Evolutionary conservation across 2,329 filamentous ascomycete genomes (phyloP).

Genomic region (Fusarium buharicum): DNA sequence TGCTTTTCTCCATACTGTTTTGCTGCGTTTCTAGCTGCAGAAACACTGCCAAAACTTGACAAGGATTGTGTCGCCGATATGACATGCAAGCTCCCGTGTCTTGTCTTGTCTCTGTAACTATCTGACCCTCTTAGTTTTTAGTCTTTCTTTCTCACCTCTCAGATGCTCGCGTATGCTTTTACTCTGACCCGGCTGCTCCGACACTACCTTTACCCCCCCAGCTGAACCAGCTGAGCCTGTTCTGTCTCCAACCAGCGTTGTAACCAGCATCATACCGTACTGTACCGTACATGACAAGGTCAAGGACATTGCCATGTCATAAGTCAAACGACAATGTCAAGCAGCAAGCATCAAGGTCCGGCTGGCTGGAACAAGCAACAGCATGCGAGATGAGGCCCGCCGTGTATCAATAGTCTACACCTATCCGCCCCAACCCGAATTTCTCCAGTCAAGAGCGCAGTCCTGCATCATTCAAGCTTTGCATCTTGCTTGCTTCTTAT

Average conservation of each 20-base stretch:
- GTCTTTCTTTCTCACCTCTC: conserved; percentile 26
- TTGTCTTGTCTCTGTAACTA: conserved; percentile 24
- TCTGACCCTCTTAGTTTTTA: no score
- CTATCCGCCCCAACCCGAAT: conserved; percentile 41
- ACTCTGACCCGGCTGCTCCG: conserved; percentile 19
- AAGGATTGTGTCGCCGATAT: conserved; percentile 27
- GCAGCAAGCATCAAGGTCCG: conserved; percentile 23
- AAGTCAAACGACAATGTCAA: conserved; percentile 31
- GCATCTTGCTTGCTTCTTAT: conserved; percentile 43
- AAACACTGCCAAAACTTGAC: conserved; percentile 12
- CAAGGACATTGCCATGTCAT: conserved; percentile 25
- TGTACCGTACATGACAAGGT: conserved; percentile 8
- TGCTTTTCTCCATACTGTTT: conserved; percentile 33
- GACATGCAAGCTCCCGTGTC: conserved; percentile 42
- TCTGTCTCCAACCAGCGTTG: conserved; percentile 34
- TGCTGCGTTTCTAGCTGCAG: conserved; percentile 12
- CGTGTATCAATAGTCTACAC: conserved; percentile 38
- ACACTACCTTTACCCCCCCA: conserved; percentile 20
- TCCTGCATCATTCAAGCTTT: conserved; percentile 32
- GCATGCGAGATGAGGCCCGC: conserved; percentile 44
- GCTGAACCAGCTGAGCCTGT: conserved; percentile 29
- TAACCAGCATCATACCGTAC: conserved; percentile 15
- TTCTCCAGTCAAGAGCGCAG: conserved; percentile 32
- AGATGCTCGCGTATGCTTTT: conserved; percentile 5
- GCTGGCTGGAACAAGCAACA: conserved; percentile 22